A percentile compares a stretch with the other conserved stretches of the same genome.
phyloP scores from a whole-genome alignment of 2,329 filamentous ascomycete genomes.

The Neonectria coccinea region DNA sequence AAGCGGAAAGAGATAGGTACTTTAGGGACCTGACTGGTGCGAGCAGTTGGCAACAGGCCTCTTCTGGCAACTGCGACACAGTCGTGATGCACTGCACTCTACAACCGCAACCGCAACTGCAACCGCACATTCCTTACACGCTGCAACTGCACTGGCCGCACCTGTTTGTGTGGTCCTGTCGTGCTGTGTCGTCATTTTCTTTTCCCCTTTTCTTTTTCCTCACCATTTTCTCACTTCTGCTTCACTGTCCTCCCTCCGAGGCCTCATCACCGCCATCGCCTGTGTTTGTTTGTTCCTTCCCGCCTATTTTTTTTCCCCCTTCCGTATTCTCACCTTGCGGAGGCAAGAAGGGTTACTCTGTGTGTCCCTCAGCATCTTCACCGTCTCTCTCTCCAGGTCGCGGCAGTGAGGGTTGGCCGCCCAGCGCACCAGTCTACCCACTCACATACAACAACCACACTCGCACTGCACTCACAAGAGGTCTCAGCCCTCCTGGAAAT shows the following conservation, averaged over 20 bases:
- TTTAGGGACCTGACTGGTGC: neutral
- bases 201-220: neutral
- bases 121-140: constrained; percentile 7
- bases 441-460: neutral
- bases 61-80: constrained; percentile 18
- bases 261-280: neutral
- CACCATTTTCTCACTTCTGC: constrained; percentile 6
- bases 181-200: neutral
- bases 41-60: neutral
- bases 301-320: constrained; percentile 7
- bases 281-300: constrained; percentile 4
- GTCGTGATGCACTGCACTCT: constrained; percentile 15
- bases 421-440: neutral
- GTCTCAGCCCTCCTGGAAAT: neutral
- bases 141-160: constrained; percentile 10
- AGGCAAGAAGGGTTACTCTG: neutral
- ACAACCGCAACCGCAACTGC: neutral
- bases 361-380: neutral
- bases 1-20: too few relatives aligned
- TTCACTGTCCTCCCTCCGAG: neutral
- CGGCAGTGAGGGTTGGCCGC: neutral
- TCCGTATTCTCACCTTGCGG: constrained; percentile 1
- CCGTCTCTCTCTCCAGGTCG: neutral
- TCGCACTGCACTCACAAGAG: neutral
- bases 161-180: constrained; percentile 15